Conservation (phyloP, 805 yeast genomes). For the Nakazawaea ernobii region DNA sequence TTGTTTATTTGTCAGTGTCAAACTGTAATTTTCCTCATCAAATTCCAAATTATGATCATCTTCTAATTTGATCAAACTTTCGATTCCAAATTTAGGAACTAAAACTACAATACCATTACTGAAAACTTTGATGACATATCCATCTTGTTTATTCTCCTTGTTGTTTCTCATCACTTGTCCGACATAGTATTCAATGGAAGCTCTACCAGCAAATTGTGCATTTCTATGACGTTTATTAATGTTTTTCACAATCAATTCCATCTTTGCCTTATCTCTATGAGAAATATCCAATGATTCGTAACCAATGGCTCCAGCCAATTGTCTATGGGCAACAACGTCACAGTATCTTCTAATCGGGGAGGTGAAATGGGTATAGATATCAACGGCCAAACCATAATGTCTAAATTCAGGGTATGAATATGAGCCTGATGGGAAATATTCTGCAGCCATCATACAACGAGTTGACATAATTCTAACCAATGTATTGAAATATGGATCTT, state of each 20-base stretch:
- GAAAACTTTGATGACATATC: slow-evolving; percentile 87
- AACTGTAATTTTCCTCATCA: slow-evolving; percentile 72
- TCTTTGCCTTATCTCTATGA: slow-evolving; percentile 83
- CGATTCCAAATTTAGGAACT: slow-evolving; percentile 95
- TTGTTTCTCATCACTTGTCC: slow-evolving; percentile 94
- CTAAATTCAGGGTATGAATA: slow-evolving; percentile 86
- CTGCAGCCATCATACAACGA: slow-evolving; percentile 99
- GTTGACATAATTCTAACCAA: slow-evolving; percentile 94
- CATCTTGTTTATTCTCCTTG: slow-evolving; percentile 68
- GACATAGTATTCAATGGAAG: slow-evolving; percentile 94
- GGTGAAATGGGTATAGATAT: slow-evolving; percentile 96
- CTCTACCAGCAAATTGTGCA: slow-evolving; percentile 98
- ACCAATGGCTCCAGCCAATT: slow-evolving; percentile 95
- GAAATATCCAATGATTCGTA: slow-evolving; percentile 78
- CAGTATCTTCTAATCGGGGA: slow-evolving; percentile 98
- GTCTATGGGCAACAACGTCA: slow-evolving; percentile 96
- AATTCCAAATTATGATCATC: slow-evolving; percentile 58
- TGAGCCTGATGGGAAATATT: slow-evolving; percentile 88
- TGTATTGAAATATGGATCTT: slow-evolving; percentile 90
- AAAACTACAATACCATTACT: slow-evolving; percentile 91
- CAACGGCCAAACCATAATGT: slow-evolving; percentile 97
- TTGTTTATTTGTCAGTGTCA: slow-evolving; percentile 47
- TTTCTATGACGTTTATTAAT: slow-evolving; percentile 93
- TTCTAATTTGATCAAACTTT: slow-evolving; percentile 82
- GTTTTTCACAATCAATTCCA: slow-evolving; percentile 84